phyloP scores from a whole-genome alignment of 2,329 filamentous ascomycete genomes.

The Cryoendolithus antarcticus region DNA sequence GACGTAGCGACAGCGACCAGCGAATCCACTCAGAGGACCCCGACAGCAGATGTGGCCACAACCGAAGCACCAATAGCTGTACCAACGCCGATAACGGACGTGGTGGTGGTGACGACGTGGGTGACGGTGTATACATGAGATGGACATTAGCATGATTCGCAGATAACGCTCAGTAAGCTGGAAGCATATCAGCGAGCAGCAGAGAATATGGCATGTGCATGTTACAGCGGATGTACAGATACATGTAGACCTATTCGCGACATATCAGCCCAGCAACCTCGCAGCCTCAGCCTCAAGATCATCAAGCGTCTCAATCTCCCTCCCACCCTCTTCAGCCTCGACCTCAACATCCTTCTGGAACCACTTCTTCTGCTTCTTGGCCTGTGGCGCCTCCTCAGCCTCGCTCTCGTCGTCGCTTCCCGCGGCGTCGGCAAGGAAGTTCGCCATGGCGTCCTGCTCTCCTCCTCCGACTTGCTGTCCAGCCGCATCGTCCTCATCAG shows the following conservation, averaged over 20 bases:
- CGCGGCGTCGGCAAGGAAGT: conserved; percentile 29
- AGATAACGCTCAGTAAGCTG: too few species aligned
- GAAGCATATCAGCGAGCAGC: too few species aligned
- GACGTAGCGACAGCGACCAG: background rate
- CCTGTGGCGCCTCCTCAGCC: conserved; percentile 32
- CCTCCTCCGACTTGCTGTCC: conserved; percentile 12
- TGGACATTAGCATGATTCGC: too few species aligned
- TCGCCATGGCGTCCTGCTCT: conserved; percentile 29
- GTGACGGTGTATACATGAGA: conserved; percentile 3
- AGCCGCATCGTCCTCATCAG: conserved; percentile 11
- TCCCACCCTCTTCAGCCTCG: conserved; percentile 39
- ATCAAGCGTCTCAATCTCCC: conserved; percentile 64
- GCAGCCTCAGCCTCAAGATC: conserved; percentile 67
- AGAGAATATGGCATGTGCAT: too few species aligned
- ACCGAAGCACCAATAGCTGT: background rate
- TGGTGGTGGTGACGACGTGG: conserved; percentile 2
- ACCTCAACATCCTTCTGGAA: conserved; percentile 55
- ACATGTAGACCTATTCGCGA: background rate
- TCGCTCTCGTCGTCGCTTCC: conserved; percentile 28
- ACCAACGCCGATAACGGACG: background rate
- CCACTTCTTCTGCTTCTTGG: conserved; percentile 66
- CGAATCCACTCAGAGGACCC: background rate
- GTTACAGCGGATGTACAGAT: too few species aligned
- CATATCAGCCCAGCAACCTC: conserved; percentile 42
- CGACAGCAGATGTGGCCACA: background rate